Evolutionary conservation across 2,329 filamentous ascomycete species (phyloP).

Genomic region (Cyphellophora attinorum): DNA sequence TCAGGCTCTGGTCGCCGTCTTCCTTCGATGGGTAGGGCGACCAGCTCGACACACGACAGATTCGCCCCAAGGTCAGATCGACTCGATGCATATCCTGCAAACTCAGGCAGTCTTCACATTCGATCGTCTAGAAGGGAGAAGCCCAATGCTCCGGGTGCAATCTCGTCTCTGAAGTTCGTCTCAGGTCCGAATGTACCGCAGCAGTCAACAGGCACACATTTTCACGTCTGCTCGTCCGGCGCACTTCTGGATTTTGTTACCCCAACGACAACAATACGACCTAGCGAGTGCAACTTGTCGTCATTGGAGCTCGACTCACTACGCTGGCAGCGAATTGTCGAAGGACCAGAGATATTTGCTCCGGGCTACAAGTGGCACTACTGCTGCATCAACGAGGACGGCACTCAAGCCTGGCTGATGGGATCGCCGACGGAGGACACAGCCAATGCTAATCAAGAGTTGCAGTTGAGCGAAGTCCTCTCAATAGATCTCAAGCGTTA

Average conservation of each 20-base stretch:
- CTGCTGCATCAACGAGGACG: conserved; percentile 88
- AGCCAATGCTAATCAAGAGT: conserved; percentile 66
- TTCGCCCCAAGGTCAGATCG: conserved; percentile 24
- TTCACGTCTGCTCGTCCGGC: conserved; percentile 88
- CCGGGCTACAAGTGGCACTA: conserved; percentile 96
- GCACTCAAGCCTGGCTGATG: conserved; percentile 94
- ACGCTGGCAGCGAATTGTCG: conserved; percentile 89
- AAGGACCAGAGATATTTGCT: conserved; percentile 88
- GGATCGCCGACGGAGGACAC: conserved; percentile 74
- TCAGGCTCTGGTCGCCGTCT: conserved; percentile 24
- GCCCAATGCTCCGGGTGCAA: conserved; percentile 66
- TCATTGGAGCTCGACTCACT: conserved; percentile 78
- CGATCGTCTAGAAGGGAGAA: conserved; percentile 40
- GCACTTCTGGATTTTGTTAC: conserved; percentile 91
- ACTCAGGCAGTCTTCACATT: conserved; percentile 53
- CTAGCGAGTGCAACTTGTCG: conserved; percentile 81
- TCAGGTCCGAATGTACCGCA: conserved; percentile 78
- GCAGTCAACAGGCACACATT: conserved; percentile 85
- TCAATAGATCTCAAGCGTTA: conserved; percentile 88
- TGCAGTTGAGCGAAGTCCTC: conserved; percentile 89
- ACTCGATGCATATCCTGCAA: conserved; percentile 59
- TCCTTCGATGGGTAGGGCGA: conserved; percentile 10
- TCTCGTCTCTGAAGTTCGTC: conserved; percentile 83
- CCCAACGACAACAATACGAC: conserved; percentile 75
- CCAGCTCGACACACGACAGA: conserved; percentile 25